Evolutionary conservation across 1,284 basidiomycete species (phyloP).

Genomic region (Leccinum pachyderme): DNA sequence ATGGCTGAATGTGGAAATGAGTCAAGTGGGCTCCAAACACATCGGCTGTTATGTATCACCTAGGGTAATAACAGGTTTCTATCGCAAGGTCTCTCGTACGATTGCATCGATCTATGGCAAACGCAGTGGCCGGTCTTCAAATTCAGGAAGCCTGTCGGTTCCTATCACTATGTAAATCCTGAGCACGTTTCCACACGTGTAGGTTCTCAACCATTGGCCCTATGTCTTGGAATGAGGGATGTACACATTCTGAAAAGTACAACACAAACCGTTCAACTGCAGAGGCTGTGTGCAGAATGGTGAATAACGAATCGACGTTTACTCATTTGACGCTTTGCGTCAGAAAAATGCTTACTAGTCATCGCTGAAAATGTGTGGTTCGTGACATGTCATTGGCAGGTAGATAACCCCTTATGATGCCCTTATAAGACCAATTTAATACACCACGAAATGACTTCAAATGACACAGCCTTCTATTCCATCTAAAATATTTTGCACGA

Average conservation of each 20-base stretch:
- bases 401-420: too few species aligned
- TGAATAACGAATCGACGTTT: too few species aligned
- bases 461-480: too few species aligned
- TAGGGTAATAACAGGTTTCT: background rate
- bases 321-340: too few species aligned
- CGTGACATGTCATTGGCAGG: too few species aligned
- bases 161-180: background rate
- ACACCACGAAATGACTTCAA: too few species aligned
- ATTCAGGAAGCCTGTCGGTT: background rate
- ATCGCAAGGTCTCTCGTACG: background rate
- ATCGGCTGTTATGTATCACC: background rate
- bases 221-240: background rate
- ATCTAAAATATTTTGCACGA: too few species aligned
- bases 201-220: background rate
- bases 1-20: constrained; percentile 6
- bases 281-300: background rate
- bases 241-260: background rate
- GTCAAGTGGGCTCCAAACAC: background rate
- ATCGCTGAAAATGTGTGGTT: too few species aligned
- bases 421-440: too few species aligned
- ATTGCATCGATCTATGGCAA: background rate
- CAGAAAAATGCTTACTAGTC: too few species aligned
- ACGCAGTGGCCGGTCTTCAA: background rate
- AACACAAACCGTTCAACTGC: background rate
- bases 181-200: background rate